These are phyloP conservation scores for Fusarium incarnatum DNA, from an alignment of 2,329 filamentous ascomycete species.

Conservation along the genomic window DNA sequence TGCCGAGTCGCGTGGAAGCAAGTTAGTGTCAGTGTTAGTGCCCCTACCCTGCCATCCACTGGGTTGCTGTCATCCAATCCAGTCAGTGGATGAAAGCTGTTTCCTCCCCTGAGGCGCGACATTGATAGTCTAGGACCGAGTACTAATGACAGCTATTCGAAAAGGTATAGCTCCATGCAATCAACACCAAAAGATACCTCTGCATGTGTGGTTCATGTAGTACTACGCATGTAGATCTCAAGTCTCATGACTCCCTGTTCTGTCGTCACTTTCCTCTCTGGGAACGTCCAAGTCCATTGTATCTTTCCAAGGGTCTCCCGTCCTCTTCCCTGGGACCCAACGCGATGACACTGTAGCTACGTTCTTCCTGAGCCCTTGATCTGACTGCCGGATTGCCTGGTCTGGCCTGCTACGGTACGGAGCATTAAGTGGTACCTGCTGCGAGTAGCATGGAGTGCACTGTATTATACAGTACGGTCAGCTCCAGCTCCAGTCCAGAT, in stretches of 20 bases:
- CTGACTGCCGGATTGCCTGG: conserved; percentile 26
- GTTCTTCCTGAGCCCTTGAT: background rate
- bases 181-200: conserved; percentile 14
- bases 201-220: background rate
- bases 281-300: conserved; percentile 12
- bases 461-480: conserved; percentile 25
- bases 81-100: conserved; percentile 16
- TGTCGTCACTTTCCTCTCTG: conserved; percentile 45
- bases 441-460: conserved; percentile 12
- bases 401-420: conserved; percentile 6
- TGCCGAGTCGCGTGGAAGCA: conserved; percentile 35
- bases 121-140: conserved; percentile 11
- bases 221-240: conserved; percentile 32
- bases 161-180: conserved; percentile 14
- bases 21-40: conserved; percentile 18
- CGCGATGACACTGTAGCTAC: conserved; percentile 12
- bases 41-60: background rate
- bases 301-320: conserved; percentile 34
- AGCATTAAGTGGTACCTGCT: conserved; percentile 28
- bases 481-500: conserved; percentile 13
- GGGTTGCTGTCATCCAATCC: conserved; percentile 19
- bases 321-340: conserved; percentile 11
- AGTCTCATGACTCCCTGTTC: conserved; percentile 41
- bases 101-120: conserved; percentile 16
- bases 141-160: conserved; percentile 10